Evolutionary conservation across 768 basidiomycete genomes (phyloP).

Genomic region (Chlorophyllum brunneum): DNA sequence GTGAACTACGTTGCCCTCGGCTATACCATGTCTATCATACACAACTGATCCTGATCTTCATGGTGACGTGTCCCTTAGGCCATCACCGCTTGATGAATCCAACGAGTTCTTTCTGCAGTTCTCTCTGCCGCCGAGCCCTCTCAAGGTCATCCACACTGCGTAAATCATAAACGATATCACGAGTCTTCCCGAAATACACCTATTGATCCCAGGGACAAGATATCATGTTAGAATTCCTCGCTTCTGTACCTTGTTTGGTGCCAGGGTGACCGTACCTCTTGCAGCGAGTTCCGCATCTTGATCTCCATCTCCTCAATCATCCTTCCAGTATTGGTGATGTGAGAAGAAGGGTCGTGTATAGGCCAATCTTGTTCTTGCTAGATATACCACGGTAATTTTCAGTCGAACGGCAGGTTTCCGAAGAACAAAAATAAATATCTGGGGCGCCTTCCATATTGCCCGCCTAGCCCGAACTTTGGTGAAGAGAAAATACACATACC

Average conservation of each 20-base stretch:
- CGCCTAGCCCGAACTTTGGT: neutral
- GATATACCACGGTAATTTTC: conserved; percentile 9
- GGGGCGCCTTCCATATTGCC: too few relatives aligned
- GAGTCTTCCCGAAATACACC: conserved; percentile 96
- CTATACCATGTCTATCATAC: neutral
- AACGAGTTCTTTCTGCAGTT: conserved; percentile 88
- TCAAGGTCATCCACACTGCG: conserved; percentile 85
- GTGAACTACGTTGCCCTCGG: neutral
- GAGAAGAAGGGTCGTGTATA: conserved; percentile 73
- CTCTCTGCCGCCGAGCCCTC: conserved; percentile 72
- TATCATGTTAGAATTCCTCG: conserved; percentile 3
- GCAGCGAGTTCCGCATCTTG: conserved; percentile 94
- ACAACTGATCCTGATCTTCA: neutral
- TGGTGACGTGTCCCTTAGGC: neutral
- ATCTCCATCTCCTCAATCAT: conserved; percentile 99
- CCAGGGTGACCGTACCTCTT: conserved; percentile 72
- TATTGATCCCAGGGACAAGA: conserved; percentile 20
- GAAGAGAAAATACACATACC: conserved; percentile 40
- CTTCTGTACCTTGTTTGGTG: conserved; percentile 3
- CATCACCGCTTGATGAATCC: conserved; percentile 73
- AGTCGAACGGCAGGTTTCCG: neutral
- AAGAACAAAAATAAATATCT: too few relatives aligned
- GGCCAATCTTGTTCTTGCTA: conserved; percentile 88
- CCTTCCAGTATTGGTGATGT: conserved; percentile 90
- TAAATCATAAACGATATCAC: conserved; percentile 91